Percentiles rank a stretch among this genome's conserved stretches.
Evolutionary conservation across 805 yeast genomes (phyloP).

Genomic region (Kurtzmaniella cleridarum): DNA sequence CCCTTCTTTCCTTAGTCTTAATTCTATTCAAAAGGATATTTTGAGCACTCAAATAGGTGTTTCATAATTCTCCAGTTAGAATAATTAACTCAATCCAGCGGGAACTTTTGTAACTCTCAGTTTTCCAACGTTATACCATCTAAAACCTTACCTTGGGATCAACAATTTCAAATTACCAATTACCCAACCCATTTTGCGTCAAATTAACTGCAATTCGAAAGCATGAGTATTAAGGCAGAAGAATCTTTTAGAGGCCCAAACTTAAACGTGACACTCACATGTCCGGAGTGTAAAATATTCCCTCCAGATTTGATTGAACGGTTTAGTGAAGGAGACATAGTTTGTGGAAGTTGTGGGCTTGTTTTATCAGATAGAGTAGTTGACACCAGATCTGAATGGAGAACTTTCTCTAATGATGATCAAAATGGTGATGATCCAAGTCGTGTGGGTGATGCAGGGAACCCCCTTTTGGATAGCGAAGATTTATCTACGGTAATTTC

Average conservation of each 20-base stretch:
- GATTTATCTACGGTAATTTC: constrained; percentile 92
- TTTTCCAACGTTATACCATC: too few relatives aligned
- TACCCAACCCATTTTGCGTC: too few relatives aligned
- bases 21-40: too few relatives aligned
- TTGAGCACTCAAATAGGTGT: too few relatives aligned
- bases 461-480: constrained; percentile 85
- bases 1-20: too few relatives aligned
- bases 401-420: constrained; percentile 96
- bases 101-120: too few relatives aligned
- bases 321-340: constrained; percentile 96
- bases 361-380: constrained; percentile 89
- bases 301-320: constrained; percentile 95
- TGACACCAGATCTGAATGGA: constrained; percentile 97
- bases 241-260: constrained; percentile 60
- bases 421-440: constrained; percentile 98
- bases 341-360: constrained; percentile 95
- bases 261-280: constrained; percentile 80
- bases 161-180: too few relatives aligned
- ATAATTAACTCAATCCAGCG: too few relatives aligned
- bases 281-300: constrained; percentile 93
- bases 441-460: constrained; percentile 98
- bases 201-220: background rate
- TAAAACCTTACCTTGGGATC: too few relatives aligned
- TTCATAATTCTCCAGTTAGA: too few relatives aligned
- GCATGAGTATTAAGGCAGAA: constrained; percentile 8